phyloP scores from a whole-genome alignment of 2,329 filamentous ascomycete genomes.

The Curvularia eragrostidis region DNA sequence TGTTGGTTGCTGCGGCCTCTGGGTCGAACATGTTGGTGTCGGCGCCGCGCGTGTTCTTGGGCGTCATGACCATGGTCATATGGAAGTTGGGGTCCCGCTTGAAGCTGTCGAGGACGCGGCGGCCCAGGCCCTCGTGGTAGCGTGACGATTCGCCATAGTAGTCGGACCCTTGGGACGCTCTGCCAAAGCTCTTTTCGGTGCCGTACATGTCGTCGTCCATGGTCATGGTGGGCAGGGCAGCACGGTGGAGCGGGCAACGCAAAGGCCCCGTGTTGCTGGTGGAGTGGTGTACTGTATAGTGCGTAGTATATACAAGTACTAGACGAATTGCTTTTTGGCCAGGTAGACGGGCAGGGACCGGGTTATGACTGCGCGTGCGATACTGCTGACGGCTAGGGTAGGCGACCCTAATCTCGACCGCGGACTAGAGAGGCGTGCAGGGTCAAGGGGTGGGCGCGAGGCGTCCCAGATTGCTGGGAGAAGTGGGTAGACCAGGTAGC shows the following conservation, averaged over 20 bases:
- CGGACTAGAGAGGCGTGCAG: not conserved
- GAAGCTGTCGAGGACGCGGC: slow-evolving; percentile 55
- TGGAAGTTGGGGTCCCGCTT: slow-evolving; percentile 51
- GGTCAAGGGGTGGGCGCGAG: slow-evolving; percentile 2
- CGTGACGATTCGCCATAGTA: slow-evolving; percentile 50
- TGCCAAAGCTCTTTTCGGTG: slow-evolving; percentile 50
- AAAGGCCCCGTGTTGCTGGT: too few relatives aligned
- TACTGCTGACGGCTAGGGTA: slow-evolving; percentile 15
- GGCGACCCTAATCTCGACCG: slow-evolving; percentile 7
- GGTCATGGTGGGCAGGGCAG: slow-evolving; percentile 29
- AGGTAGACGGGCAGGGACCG: slow-evolving; percentile 7
- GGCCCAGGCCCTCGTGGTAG: slow-evolving; percentile 42
- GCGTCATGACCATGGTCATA: slow-evolving; percentile 57
- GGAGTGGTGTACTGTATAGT: too few relatives aligned
- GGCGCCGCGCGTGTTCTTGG: slow-evolving; percentile 55
- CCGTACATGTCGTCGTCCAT: slow-evolving; percentile 48
- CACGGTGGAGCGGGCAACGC: not conserved
- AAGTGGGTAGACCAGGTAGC: not conserved
- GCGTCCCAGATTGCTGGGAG: slow-evolving; percentile 19
- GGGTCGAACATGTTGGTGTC: slow-evolving; percentile 67
- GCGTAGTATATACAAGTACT: too few relatives aligned
- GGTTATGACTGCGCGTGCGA: slow-evolving; percentile 11
- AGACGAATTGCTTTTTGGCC: slow-evolving; percentile 9
- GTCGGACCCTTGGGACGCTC: slow-evolving; percentile 43
- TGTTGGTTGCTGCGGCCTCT: slow-evolving; percentile 66